Conservation (phyloP, 2,329 filamentous ascomycete genomes). For the Neurospora sp. region DNA sequence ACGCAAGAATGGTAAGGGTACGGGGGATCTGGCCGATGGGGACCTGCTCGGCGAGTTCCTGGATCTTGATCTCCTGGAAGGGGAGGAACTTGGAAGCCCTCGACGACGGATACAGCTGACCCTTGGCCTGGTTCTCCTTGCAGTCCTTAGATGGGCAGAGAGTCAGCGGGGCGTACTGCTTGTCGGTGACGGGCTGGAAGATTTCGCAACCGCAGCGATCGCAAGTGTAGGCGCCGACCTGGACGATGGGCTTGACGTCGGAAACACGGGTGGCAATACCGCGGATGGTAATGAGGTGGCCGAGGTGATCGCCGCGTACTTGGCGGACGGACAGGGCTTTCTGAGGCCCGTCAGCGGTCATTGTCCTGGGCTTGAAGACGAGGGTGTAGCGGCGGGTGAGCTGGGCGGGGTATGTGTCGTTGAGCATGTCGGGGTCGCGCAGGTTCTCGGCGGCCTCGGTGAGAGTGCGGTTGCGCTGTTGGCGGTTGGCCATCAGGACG, state of each 20-base stretch:
- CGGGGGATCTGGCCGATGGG: conserved; percentile 95
- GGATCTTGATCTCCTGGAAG: conserved; percentile 97
- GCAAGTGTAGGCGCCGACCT: conserved; percentile 96
- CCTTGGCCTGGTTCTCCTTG: conserved; percentile 81
- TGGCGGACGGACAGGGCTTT: conserved; percentile 81
- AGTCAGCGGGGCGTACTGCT: conserved; percentile 78
- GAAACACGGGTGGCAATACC: conserved; percentile 93
- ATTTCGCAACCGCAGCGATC: conserved; percentile 95
- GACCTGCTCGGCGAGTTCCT: conserved; percentile 98
- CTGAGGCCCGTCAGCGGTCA: conserved; percentile 51
- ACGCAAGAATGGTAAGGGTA: conserved; percentile 79
- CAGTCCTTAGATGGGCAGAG: conserved; percentile 89
- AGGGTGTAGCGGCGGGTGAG: conserved; percentile 90
- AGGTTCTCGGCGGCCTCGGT: conserved; percentile 55
- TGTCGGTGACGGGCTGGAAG: conserved; percentile 89
- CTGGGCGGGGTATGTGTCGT: conserved; percentile 81
- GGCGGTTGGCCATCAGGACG: conserved; percentile 87
- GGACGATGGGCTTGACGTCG: conserved; percentile 94
- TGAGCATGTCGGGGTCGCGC: conserved; percentile 53
- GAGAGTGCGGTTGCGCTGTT: conserved; percentile 74
- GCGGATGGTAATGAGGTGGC: conserved; percentile 84
- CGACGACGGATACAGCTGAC: conserved; percentile 89
- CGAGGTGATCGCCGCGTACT: conserved; percentile 85
- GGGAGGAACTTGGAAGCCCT: conserved; percentile 93
- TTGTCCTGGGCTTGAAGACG: conserved; percentile 87